Evolutionary conservation across 2,329 filamentous ascomycete genomes (phyloP).

Genomic region (Cercospora canescens): DNA sequence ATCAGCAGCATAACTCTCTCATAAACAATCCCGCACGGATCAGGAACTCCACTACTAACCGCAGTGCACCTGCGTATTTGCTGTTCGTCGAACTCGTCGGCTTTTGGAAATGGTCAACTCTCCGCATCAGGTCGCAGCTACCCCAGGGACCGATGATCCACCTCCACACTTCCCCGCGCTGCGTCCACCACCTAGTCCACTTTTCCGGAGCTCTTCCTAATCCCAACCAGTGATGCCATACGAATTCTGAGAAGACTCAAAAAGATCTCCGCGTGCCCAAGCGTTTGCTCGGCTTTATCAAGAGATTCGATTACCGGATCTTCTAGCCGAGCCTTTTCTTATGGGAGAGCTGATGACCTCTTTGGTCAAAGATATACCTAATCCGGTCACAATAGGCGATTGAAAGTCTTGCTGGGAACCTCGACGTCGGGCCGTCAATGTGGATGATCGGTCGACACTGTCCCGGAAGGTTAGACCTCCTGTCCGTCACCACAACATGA

Average conservation of each 20-base stretch:
- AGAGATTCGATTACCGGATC: neutral
- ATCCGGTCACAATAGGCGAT: neutral
- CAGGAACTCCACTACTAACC: neutral
- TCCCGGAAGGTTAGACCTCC: neutral
- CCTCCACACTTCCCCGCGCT: neutral
- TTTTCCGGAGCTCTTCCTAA: neutral
- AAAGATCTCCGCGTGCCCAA: neutral
- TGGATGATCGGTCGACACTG: neutral
- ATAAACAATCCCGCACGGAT: neutral
- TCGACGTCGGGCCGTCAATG: no score
- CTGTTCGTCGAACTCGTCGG: neutral
- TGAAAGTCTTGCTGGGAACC: neutral
- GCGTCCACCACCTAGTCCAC: neutral
- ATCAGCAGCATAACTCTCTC: neutral
- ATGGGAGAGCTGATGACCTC: neutral
- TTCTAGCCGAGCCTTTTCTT: neutral
- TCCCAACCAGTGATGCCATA: neutral
- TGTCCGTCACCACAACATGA: neutral
- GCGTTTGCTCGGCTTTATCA: neutral
- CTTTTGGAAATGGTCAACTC: neutral
- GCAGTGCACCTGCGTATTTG: neutral
- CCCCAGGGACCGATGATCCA: neutral
- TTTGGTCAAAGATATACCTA: neutral
- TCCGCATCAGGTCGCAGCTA: neutral
- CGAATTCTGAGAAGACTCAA: neutral